Evolutionary conservation across 2,329 filamentous ascomycete genomes (phyloP).

Genomic region (Phialophora tarda): DNA sequence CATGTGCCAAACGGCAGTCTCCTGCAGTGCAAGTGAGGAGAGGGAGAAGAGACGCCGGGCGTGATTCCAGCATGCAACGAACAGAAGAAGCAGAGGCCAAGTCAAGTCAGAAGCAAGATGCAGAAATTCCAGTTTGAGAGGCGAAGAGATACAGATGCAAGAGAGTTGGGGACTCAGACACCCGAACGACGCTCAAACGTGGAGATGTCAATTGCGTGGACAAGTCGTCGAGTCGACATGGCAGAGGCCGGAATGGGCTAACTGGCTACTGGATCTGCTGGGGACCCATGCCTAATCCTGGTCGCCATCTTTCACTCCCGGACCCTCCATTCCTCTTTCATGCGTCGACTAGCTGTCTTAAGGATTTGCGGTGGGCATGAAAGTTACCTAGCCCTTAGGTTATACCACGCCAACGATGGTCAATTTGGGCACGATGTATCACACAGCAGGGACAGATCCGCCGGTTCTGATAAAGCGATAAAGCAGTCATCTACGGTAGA

Average conservation of each 20-base stretch:
- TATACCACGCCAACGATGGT: conserved; percentile 1
- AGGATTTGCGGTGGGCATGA: conserved; percentile 15
- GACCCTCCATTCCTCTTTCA: conserved; percentile 9
- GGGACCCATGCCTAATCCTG: neutral
- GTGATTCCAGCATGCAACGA: neutral
- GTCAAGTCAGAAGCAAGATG: neutral
- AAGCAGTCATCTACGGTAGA: neutral
- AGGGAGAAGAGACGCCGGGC: neutral
- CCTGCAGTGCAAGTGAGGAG: neutral
- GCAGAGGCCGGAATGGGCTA: conserved; percentile 13
- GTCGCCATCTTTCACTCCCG: neutral
- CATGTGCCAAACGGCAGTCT: neutral
- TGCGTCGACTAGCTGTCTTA: conserved; percentile 8
- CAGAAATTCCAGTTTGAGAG: neutral
- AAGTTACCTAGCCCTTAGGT: conserved; percentile 10
- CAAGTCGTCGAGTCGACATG: conserved; percentile 15
- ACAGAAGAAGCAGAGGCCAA: neutral
- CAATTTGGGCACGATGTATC: neutral
- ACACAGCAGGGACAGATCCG: neutral
- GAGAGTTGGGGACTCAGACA: neutral
- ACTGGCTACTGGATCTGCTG: neutral
- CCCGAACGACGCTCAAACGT: conserved; percentile 9
- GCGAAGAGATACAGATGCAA: conserved; percentile 9
- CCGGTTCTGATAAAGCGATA: neutral
- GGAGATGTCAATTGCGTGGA: neutral